A percentile compares a stretch with the other conserved stretches of the same genome.
phyloP scores from a whole-genome alignment of 2,329 filamentous ascomycete species.

The Macrophomina pseudophaseolina region DNA sequence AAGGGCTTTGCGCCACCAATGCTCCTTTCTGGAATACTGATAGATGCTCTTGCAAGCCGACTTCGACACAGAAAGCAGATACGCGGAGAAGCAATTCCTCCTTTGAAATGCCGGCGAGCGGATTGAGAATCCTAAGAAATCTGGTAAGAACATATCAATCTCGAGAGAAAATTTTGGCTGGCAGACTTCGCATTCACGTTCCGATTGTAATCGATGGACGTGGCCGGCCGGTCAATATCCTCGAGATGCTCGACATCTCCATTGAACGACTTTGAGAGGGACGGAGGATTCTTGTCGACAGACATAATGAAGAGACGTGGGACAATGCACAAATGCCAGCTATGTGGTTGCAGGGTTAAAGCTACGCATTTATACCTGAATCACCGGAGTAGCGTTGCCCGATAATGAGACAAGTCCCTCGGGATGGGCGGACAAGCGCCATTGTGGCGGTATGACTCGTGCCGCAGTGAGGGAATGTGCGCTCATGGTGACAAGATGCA shows the following conservation, averaged over 20 bases:
- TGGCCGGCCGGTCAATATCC: conserved; percentile 14
- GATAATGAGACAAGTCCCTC: not conserved
- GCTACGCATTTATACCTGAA: not conserved
- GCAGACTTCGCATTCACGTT: conserved; percentile 43
- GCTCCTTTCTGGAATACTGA: conserved; percentile 70
- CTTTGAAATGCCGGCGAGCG: conserved; percentile 60
- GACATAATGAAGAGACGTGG: conserved; percentile 28
- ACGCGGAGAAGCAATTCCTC: conserved; percentile 60
- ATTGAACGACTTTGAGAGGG: conserved; percentile 15
- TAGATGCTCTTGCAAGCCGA: conserved; percentile 64
- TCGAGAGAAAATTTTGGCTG: not conserved
- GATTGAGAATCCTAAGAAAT: conserved; percentile 57
- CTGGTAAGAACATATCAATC: not conserved
- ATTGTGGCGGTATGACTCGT: conserved; percentile 3
- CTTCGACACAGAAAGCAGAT: conserved; percentile 63
- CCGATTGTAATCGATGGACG: conserved; percentile 34
- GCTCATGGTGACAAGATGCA: not conserved
- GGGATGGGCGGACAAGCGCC: not conserved
- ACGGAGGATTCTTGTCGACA: conserved; percentile 18
- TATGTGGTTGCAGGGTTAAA: not conserved
- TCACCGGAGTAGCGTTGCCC: not conserved
- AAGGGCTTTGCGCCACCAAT: conserved; percentile 73
- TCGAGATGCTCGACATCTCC: conserved; percentile 27
- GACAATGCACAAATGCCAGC: conserved; percentile 24
- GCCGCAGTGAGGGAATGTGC: not conserved